Conservation (phyloP, 352 stramenopile species). For the Aphanomyces cochlioides region DNA sequence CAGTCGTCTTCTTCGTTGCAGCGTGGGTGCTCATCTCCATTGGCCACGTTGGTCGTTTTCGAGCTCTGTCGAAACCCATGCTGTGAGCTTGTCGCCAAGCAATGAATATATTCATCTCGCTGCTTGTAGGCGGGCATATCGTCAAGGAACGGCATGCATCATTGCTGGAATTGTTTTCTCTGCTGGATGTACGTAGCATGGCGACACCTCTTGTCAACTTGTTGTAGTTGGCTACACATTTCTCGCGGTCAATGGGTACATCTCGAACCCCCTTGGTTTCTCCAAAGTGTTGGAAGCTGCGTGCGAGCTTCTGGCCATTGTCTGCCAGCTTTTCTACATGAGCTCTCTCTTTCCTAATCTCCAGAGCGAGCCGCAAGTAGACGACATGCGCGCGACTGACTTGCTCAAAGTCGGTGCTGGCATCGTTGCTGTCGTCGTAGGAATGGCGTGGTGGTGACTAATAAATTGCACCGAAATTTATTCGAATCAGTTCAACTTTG, state of each 20-base stretch:
- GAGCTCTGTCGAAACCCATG: slow-evolving; percentile 30
- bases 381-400: slow-evolving; percentile 30
- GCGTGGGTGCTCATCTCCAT: slow-evolving; percentile 59
- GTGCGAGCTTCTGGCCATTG: slow-evolving; percentile 71
- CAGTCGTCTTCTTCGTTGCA: slow-evolving; percentile 64
- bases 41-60: slow-evolving; percentile 44
- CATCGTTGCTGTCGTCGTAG: neutral
- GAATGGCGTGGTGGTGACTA: neutral
- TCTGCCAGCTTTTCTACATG: slow-evolving; percentile 83
- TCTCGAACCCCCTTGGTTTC: slow-evolving; percentile 71
- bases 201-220: neutral
- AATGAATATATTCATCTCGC: too few species aligned
- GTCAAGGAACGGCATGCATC: slow-evolving; percentile 46
- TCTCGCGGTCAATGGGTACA: slow-evolving; percentile 67
- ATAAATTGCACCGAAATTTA: too few species aligned
- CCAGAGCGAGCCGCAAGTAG: slow-evolving; percentile 40
- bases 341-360: slow-evolving; percentile 71
- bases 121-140: slow-evolving; percentile 32
- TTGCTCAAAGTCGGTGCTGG: neutral
- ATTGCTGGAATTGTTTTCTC: slow-evolving; percentile 49
- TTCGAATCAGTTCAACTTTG: too few species aligned
- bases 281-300: slow-evolving; percentile 73
- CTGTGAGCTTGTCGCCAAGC: too few species aligned
- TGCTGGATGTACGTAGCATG: slow-evolving; percentile 31
- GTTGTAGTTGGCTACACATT: slow-evolving; percentile 59